phyloP scores from a whole-genome alignment of 768 basidiomycete species.

The Grammothele lineata region DNA sequence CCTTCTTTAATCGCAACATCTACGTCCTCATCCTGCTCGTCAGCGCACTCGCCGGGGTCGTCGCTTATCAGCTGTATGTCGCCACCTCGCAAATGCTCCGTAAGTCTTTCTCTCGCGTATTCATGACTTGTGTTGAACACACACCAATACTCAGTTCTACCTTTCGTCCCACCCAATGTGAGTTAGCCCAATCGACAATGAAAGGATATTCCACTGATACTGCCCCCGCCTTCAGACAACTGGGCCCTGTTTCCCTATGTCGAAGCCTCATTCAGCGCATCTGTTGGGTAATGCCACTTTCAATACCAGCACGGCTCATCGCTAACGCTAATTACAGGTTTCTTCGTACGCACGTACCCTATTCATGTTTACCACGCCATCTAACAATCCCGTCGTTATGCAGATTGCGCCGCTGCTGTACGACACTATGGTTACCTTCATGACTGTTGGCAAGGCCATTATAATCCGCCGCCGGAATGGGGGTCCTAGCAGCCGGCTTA shows the following conservation, averaged over 20 bases:
- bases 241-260: slow-evolving; percentile 78
- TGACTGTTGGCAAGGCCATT: slow-evolving; percentile 79
- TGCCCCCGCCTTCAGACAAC: slow-evolving; percentile 39
- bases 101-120: slow-evolving; percentile 29
- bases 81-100: slow-evolving; percentile 75
- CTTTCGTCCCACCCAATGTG: slow-evolving; percentile 63
- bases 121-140: neutral
- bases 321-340: too few relatives aligned
- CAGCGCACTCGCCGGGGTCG: slow-evolving; percentile 63
- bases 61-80: slow-evolving; percentile 80
- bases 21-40: slow-evolving; percentile 63
- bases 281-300: slow-evolving; percentile 73
- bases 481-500: slow-evolving; percentile 71
- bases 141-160: slow-evolving; percentile 43
- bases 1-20: slow-evolving; percentile 77
- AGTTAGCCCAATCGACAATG: slow-evolving; percentile 17
- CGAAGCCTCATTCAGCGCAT: slow-evolving; percentile 80
- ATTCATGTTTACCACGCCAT: too few relatives aligned
- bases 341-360: slow-evolving; percentile 25
- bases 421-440: slow-evolving; percentile 74
- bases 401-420: slow-evolving; percentile 80
- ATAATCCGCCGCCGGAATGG: slow-evolving; percentile 71
- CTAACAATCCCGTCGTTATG: too few relatives aligned
- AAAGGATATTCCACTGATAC: neutral
- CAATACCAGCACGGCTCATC: too few relatives aligned